Conservation (phyloP, 2,329 filamentous ascomycete genomes). For the Venturia aucupariae region DNA sequence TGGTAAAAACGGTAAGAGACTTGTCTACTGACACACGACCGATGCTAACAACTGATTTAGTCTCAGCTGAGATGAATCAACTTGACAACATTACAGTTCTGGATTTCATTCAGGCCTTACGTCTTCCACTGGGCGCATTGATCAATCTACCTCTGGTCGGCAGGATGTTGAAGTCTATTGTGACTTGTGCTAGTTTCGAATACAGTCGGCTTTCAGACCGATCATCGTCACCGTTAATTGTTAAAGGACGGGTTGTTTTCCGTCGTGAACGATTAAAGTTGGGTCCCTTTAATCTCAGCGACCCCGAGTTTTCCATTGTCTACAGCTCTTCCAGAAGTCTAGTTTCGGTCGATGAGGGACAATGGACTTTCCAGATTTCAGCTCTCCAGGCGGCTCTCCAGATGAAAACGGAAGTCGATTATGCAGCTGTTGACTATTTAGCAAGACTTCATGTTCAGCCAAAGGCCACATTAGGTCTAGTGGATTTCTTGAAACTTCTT, state of each 20-base stretch:
- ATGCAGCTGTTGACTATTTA: background rate
- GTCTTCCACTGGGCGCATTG: background rate
- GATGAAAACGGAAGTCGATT: background rate
- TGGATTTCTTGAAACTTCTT: slow-evolving; percentile 3
- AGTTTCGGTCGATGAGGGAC: background rate
- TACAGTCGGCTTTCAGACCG: background rate
- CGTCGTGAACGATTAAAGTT: background rate
- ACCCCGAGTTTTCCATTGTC: background rate
- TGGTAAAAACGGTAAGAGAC: background rate
- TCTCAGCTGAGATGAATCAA: background rate
- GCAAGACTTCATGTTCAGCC: background rate
- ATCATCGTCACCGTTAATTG: background rate
- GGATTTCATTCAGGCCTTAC: background rate
- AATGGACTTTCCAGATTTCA: slow-evolving; percentile 1
- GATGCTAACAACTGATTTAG: background rate
- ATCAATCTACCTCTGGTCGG: background rate
- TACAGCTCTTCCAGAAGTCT: slow-evolving; percentile 1
- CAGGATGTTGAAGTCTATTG: background rate
- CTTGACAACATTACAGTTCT: background rate
- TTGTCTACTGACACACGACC: background rate
- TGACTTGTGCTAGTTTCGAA: background rate
- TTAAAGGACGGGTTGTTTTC: background rate
- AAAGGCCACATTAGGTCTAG: background rate
- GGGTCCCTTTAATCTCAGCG: background rate
- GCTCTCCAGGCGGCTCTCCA: background rate